Conservation (phyloP, 208 protist species). For the Leishmania turanica region DNA sequence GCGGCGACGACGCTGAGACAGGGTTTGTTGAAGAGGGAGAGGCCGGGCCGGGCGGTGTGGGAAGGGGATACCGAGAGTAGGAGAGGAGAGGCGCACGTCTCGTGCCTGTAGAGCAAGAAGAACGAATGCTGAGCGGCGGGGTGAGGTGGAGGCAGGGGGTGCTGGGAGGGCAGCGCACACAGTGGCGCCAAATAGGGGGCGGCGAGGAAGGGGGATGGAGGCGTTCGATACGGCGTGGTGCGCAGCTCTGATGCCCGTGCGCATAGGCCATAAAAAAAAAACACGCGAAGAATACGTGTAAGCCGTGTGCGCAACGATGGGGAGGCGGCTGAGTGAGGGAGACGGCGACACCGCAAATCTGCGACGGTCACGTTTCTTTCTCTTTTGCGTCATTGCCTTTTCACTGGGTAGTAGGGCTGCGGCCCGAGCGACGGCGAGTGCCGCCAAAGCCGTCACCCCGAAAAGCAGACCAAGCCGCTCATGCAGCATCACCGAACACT, state of each 20-base stretch:
- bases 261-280: not conserved
- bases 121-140: not conserved
- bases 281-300: not conserved
- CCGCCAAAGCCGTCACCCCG: not conserved
- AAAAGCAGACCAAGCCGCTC: not conserved
- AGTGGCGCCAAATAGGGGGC: not conserved
- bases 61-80: not conserved
- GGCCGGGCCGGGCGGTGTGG: not conserved
- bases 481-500: not conserved
- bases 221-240: not conserved
- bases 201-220: not conserved
- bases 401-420: not conserved
- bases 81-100: not conserved
- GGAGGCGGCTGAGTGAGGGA: not conserved
- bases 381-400: not conserved
- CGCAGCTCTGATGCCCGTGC: not conserved
- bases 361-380: not conserved
- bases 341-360: not conserved
- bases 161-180: not conserved
- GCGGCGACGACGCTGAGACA: no score
- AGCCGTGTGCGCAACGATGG: not conserved
- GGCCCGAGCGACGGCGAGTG: not conserved
- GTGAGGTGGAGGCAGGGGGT: not conserved
- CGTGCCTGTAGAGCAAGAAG: not conserved
- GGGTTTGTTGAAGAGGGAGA: not conserved